Percentiles rank a stretch among this genome's conserved stretches.
Evolutionary conservation across 2,329 filamentous ascomycete species (phyloP).

Genomic region (Diaporthe ilicicola): DNA sequence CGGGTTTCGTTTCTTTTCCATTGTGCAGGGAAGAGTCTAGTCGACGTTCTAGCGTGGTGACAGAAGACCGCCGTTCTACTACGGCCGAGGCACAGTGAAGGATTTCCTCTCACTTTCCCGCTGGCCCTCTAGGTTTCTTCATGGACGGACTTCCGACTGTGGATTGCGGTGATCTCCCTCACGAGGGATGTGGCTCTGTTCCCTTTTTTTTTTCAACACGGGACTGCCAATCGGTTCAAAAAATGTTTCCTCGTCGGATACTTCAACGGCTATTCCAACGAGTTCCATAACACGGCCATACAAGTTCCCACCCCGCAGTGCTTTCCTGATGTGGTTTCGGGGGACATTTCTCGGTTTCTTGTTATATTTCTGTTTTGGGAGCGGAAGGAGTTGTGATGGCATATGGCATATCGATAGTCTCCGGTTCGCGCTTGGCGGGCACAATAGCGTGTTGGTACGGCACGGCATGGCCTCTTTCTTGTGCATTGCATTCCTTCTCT

Average conservation of each 20-base stretch:
- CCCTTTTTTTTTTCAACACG: background rate
- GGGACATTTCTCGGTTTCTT: too few species aligned
- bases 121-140: too few species aligned
- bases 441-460: too few species aligned
- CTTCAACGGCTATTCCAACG: background rate
- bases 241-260: background rate
- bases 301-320: background rate
- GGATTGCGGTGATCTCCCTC: background rate
- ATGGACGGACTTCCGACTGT: background rate
- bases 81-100: constrained; percentile 1
- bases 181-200: background rate
- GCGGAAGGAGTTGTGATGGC: too few species aligned
- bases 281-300: background rate
- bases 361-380: too few species aligned
- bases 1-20: background rate
- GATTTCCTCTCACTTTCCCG: background rate
- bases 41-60: background rate
- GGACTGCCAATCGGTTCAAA: background rate
- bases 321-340: too few species aligned
- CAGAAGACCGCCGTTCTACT: background rate
- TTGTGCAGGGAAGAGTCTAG: constrained; percentile 9
- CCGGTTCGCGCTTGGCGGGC: too few species aligned
- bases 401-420: too few species aligned
- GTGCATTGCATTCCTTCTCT: background rate
- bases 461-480: background rate